Base-by-base conservation (phyloP, 2,329 filamentous ascomycete genomes). In the Calonectria leucothoes region DNA sequence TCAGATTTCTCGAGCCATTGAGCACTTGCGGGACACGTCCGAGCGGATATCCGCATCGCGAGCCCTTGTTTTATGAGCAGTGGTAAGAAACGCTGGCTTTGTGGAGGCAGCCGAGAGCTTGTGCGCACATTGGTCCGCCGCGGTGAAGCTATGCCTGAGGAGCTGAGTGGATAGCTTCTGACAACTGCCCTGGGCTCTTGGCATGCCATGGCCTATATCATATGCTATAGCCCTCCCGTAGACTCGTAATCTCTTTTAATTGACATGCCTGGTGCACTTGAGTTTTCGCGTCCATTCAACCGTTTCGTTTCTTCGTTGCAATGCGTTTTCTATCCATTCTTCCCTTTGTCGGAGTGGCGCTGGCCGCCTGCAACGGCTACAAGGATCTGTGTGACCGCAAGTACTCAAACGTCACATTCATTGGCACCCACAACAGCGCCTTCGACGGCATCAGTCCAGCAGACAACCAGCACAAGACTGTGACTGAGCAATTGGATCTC, bases 341-440 rank as follows among this genome's bases (percentile, higher is more conserved):
- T 31, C 15, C 48, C 10, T 75, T 82, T 59, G 70, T 74, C 10
- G 68, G 67, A 17, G 72, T 66, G 33, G 77, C 71, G 17, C 66
- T 79, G 33, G 81, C 79, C 25, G 81, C 74, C 42, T 93, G 92
- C 84, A 93, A 93, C 79, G 91, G 91, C 74, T 85, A 88, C 67
- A 78, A 87, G 1, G 86, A 87, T 48, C 89, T 91, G 69, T 93
- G 92, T 83, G 81, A 82, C 61, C 88, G 89, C 48, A 83, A 82
- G 51, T 93, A 93, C 84, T 90, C 90, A 74, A 87, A 92, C 45
- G 82, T 93, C 68, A 89, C 89, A n/a, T 89, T 90, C 72, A 84
- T 92, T 23, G 93, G 92, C 29, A 87, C 92, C 8, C 93, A 94
- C 83, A 89, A 94, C 84, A 90, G 89, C 17, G 88, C 91, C 45